These are phyloP conservation scores for Pseudocercospora fuligena DNA, from an alignment of 2,329 filamentous ascomycete species.

Conservation along the genomic window DNA sequence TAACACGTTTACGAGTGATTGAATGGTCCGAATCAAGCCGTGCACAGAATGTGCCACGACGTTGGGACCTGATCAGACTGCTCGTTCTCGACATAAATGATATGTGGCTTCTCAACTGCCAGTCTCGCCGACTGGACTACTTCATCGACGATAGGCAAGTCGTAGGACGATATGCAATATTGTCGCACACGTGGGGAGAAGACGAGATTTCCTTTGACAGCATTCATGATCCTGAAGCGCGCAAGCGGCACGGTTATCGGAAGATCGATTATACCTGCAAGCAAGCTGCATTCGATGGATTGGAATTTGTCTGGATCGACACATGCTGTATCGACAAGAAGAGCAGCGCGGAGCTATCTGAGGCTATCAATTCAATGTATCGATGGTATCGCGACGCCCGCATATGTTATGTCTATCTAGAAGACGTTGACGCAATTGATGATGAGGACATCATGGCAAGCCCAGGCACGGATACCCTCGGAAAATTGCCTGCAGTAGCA, in stretches of 20 bases:
- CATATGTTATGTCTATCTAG: not conserved
- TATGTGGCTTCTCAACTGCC: conserved; percentile 27
- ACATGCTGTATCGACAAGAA: conserved; percentile 13
- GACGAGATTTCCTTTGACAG: conserved; percentile 1
- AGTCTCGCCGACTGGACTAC: conserved; percentile 10
- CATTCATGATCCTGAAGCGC: too few species aligned
- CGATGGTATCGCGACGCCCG: not conserved
- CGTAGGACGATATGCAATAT: conserved; percentile 9
- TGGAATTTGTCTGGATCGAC: conserved; percentile 3
- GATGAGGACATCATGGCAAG: too few species aligned
- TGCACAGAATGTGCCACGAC: too few species aligned
- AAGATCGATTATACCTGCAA: not conserved
- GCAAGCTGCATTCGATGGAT: too few species aligned
- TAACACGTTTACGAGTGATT: too few species aligned
- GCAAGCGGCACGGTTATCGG: not conserved
- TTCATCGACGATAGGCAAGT: conserved; percentile 21
- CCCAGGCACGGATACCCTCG: too few species aligned
- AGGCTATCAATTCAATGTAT: not conserved
- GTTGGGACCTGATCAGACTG: too few species aligned
- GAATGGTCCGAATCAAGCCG: too few species aligned
- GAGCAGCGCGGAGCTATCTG: not conserved
- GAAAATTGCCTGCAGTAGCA: too few species aligned
- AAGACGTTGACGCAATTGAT: too few species aligned
- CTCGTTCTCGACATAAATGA: too few species aligned
- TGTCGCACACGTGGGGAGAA: not conserved